Evolutionary conservation across 2,329 filamentous ascomycete genomes (phyloP), one percentile per base, ranked within the genome.

Genomic region (Zarea fungicola): DNA sequence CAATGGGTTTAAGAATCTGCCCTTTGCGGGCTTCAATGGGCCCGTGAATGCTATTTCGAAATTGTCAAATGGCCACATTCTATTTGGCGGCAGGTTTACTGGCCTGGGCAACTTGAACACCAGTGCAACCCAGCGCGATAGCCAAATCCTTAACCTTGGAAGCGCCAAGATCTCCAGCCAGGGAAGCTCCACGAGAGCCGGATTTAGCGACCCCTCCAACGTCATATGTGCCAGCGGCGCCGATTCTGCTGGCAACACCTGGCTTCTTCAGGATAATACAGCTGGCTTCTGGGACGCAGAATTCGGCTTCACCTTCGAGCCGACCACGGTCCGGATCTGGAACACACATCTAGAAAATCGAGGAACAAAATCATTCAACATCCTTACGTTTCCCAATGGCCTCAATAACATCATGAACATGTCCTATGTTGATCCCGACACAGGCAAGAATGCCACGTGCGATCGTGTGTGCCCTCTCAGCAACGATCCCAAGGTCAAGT

Each of bases 21-120:
- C 92, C 3, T 99, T 99, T 71, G 83, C 84, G 34, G 95, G 95
- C 19, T 95, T 99, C 70, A 97, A 97, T 67, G 91, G 91, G 22
- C 89, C 89, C 2, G 90, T 99, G 44, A 81, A 81, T 54, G 87
- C 91, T 31, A 97, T 99, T 57, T 77, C 83, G 43, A 90, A 89
- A 68, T 81, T 84, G 18, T 75, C 84, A 2, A 86, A 89, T 58
- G 88, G 87, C 8, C 87, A 95, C 62, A 87, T 99, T 55, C 80
- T 97, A 48, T 99, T 96, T 62, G 95, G 89, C 40, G 93, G 93
- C 42, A 81, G 80, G 49, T 99, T 99, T 62, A 90, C 88, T 50
- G 89, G 89, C 7, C 70, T 97, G 8, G 89, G 89, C 52, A 96
- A 96, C 64, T 45, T 53, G 11, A 79, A 84, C 3, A 87, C 81